phyloP scores from a whole-genome alignment of 768 basidiomycete genomes.

The Hypholoma fasciculare region DNA sequence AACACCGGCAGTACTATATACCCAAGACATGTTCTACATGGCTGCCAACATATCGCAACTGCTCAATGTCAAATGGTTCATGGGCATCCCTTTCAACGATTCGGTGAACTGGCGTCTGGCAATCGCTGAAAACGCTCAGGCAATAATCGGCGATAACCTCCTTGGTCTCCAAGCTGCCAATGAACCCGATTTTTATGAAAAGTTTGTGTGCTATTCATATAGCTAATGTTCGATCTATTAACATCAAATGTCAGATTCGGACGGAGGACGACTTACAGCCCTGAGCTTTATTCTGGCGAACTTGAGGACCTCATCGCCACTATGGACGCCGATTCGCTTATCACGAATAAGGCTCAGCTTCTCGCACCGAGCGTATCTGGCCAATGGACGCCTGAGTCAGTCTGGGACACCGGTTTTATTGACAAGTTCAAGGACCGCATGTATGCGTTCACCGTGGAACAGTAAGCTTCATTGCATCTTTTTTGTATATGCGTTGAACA shows the following conservation, averaged over 20 bases:
- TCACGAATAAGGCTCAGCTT: constrained; percentile 36
- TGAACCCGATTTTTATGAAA: constrained; percentile 74
- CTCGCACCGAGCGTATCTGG: constrained; percentile 66
- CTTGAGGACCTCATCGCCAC: constrained; percentile 20
- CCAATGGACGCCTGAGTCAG: constrained; percentile 45
- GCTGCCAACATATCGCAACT: constrained; percentile 56
- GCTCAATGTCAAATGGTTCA: constrained; percentile 63
- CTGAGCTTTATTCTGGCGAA: constrained; percentile 49
- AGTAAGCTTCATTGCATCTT: constrained; percentile 32
- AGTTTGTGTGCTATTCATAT: constrained; percentile 20
- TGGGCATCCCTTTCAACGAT: constrained; percentile 66
- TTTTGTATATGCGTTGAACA: background rate
- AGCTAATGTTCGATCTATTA: too few relatives aligned
- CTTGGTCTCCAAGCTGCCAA: constrained; percentile 75
- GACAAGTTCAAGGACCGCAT: constrained; percentile 41
- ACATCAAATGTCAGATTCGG: constrained; percentile 25
- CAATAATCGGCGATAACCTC: constrained; percentile 63
- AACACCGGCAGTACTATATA: constrained; percentile 63
- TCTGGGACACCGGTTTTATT: constrained; percentile 54
- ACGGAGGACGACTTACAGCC: constrained; percentile 33
- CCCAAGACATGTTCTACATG: constrained; percentile 62
- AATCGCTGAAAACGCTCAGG: constrained; percentile 59
- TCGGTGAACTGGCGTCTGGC: constrained; percentile 48
- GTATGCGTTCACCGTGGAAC: constrained; percentile 52
- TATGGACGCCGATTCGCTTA: constrained; percentile 24